A percentile compares a stretch with the other conserved stretches of the same genome.
Conservation (phyloP, 2,329 filamentous ascomycete species). For the Colletotrichum melonis region DNA sequence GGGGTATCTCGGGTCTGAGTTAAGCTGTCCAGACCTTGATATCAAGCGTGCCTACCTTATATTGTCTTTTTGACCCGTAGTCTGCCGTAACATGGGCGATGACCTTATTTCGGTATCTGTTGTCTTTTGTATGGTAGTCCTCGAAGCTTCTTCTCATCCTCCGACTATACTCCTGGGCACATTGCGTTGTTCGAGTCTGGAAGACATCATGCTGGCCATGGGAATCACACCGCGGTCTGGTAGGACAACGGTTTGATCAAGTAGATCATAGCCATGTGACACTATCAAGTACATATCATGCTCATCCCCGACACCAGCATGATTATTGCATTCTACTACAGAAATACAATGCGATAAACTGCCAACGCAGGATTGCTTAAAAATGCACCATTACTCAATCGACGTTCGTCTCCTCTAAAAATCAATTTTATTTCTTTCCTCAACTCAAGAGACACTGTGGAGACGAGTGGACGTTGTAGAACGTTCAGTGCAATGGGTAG, state of each 20-base stretch:
- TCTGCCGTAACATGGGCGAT: not conserved
- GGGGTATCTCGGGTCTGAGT: no score
- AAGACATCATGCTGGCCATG: not conserved
- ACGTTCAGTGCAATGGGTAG: not conserved
- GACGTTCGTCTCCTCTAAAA: not conserved
- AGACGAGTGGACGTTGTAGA: not conserved
- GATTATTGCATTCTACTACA: fast-evolving
- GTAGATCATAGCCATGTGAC: not conserved
- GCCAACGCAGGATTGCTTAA: not conserved
- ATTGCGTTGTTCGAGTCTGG: not conserved
- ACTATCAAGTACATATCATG: not conserved
- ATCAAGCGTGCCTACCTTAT: no score
- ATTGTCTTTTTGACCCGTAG: no score
- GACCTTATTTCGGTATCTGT: not conserved
- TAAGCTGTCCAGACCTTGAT: not conserved
- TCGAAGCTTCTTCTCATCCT: not conserved
- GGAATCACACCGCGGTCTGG: not conserved
- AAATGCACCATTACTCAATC: not conserved
- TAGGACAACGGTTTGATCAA: not conserved
- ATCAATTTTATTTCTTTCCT: not conserved
- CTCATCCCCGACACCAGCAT: not conserved
- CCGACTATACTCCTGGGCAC: not conserved
- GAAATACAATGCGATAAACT: not conserved
- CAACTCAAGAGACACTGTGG: not conserved
- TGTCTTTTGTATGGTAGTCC: not conserved